A percentile compares a stretch with the other conserved stretches of the same genome.
These are phyloP conservation scores for Fusarium nygamai DNA, from an alignment of 2,329 filamentous ascomycete species.

Conservation along the genomic window DNA sequence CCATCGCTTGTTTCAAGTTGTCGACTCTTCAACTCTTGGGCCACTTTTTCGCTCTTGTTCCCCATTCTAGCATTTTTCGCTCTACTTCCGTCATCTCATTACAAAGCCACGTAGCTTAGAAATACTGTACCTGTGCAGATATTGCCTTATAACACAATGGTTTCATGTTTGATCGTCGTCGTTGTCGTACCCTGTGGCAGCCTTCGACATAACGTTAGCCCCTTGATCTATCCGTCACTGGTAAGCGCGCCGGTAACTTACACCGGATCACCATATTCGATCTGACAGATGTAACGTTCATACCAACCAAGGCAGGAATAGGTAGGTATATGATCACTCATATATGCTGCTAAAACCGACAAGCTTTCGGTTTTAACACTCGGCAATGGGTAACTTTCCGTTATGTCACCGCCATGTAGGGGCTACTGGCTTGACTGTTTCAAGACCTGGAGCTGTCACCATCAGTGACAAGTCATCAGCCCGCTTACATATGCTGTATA, in stretches of 20 bases:
- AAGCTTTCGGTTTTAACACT: not conserved
- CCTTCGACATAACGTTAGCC: slow-evolving; percentile 18
- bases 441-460: not conserved
- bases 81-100: not conserved
- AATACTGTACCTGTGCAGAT: not conserved
- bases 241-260: slow-evolving; percentile 18
- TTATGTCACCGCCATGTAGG: not conserved
- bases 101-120: not conserved
- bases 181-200: slow-evolving; percentile 1
- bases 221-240: not conserved
- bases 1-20: slow-evolving; percentile 22
- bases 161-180: slow-evolving; percentile 12
- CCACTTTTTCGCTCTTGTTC: slow-evolving; percentile 12
- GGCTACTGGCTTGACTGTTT: not conserved
- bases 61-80: not conserved
- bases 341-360: not conserved
- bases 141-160: not conserved
- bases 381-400: not conserved
- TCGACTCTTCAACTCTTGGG: not conserved
- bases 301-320: slow-evolving; percentile 3
- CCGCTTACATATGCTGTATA: not conserved
- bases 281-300: slow-evolving; percentile 10
- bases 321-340: not conserved
- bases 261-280: slow-evolving; percentile 10
- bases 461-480: not conserved